phyloP scores from a whole-genome alignment of 2,329 filamentous ascomycete species.

The Penicillium sp. region DNA sequence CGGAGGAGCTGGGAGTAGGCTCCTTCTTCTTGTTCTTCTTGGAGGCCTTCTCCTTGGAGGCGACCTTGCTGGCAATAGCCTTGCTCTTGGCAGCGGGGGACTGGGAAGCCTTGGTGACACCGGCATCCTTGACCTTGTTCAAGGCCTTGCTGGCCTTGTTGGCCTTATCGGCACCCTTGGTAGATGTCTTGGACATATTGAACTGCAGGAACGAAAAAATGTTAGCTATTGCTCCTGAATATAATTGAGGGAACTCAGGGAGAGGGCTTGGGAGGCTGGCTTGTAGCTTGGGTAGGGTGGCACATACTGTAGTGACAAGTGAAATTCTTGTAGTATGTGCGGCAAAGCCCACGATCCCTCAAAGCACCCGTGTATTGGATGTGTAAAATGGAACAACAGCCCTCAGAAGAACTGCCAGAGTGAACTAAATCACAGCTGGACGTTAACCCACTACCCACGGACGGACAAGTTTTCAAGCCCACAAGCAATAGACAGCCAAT shows the following conservation, averaged over 20 bases:
- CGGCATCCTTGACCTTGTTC: slow-evolving; percentile 42
- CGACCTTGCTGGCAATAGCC: slow-evolving; percentile 36
- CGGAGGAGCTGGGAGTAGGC: slow-evolving; percentile 26
- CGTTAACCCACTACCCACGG: slow-evolving; percentile 36
- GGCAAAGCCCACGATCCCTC: slow-evolving; percentile 32
- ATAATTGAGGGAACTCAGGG: not conserved
- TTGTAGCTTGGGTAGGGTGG: slow-evolving; percentile 9
- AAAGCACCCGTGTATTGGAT: slow-evolving; percentile 28
- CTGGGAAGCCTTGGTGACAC: slow-evolving; percentile 39
- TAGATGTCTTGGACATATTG: slow-evolving; percentile 38
- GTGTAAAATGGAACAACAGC: slow-evolving; percentile 20
- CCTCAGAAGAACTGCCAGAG: slow-evolving; percentile 25
- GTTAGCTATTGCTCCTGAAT: slow-evolving; percentile 14
- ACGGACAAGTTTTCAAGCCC: slow-evolving; percentile 37
- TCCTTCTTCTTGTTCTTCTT: slow-evolving; percentile 40
- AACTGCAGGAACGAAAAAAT: slow-evolving; percentile 13
- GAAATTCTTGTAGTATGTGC: slow-evolving; percentile 23
- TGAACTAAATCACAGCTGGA: slow-evolving; percentile 29
- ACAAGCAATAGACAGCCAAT: slow-evolving; percentile 36
- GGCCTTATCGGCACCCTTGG: slow-evolving; percentile 36
- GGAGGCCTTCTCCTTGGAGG: slow-evolving; percentile 34
- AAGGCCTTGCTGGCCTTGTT: slow-evolving; percentile 34
- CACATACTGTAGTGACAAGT: slow-evolving; percentile 13
- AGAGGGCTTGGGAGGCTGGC: slow-evolving; percentile 7
- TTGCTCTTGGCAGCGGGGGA: slow-evolving; percentile 41